These are phyloP conservation scores for Meira miltonrushii DNA, from an alignment of 1,284 basidiomycete species.

Conservation along the genomic window DNA sequence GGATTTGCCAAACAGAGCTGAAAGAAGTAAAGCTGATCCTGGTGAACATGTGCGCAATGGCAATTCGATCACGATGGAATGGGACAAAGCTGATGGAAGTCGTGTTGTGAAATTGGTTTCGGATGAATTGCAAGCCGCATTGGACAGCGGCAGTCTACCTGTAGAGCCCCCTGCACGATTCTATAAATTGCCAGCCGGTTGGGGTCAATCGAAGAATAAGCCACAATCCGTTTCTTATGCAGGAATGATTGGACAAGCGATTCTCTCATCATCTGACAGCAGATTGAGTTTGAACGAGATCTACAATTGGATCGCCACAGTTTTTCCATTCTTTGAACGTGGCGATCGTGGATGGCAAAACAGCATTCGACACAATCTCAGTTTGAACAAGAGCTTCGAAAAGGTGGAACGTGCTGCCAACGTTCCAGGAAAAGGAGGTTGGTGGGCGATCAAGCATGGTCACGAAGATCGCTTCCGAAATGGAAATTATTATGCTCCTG, in stretches of 20 bases:
- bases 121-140: slow-evolving; percentile 45
- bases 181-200: slow-evolving; percentile 44
- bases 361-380: slow-evolving; percentile 85
- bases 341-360: slow-evolving; percentile 93
- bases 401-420: slow-evolving; percentile 54
- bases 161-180: slow-evolving; percentile 44
- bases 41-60: neutral
- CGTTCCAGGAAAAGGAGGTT: slow-evolving; percentile 55
- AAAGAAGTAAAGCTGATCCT: slow-evolving; percentile 8
- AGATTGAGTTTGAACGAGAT: slow-evolving; percentile 89
- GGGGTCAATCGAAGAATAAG: slow-evolving; percentile 38
- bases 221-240: slow-evolving; percentile 67
- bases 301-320: slow-evolving; percentile 88
- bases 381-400: slow-evolving; percentile 74
- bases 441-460: slow-evolving; percentile 54
- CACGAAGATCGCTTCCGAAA: slow-evolving; percentile 48
- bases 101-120: slow-evolving; percentile 48
- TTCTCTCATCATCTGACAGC: slow-evolving; percentile 75
- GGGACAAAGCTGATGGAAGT: slow-evolving; percentile 47
- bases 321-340: slow-evolving; percentile 86
- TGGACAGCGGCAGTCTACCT: slow-evolving; percentile 40
- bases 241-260: slow-evolving; percentile 89
- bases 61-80: slow-evolving; percentile 20
- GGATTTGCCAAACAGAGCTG: neutral
- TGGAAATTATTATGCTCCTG: slow-evolving; percentile 32